Conservation (phyloP, 2,329 filamentous ascomycete species). For the Talaromyces pinophilus region DNA sequence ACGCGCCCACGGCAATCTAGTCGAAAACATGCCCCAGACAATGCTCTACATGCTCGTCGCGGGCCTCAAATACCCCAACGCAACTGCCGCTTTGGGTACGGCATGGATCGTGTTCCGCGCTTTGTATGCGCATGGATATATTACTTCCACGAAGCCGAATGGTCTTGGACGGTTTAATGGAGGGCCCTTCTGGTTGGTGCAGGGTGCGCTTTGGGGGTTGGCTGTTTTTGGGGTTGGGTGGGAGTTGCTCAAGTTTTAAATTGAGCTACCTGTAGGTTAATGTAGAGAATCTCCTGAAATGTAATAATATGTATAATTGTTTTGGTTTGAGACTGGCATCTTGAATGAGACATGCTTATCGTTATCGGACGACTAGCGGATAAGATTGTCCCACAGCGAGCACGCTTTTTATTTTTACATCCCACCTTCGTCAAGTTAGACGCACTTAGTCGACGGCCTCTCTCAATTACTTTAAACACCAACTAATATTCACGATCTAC, state of each 20-base stretch:
- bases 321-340: neutral
- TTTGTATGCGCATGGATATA: slow-evolving; percentile 53
- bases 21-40: slow-evolving; percentile 58
- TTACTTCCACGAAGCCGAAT: slow-evolving; percentile 42
- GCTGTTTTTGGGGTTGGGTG: slow-evolving; percentile 40
- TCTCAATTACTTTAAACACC: neutral
- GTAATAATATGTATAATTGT: neutral
- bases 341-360: neutral
- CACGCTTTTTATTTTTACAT: neutral
- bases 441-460: neutral
- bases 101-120: slow-evolving; percentile 55
- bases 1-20: slow-evolving; percentile 60
- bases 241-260: slow-evolving; percentile 33
- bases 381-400: neutral
- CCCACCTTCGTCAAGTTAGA: neutral
- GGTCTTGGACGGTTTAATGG: slow-evolving; percentile 43
- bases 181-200: slow-evolving; percentile 41
- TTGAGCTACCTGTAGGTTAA: neutral
- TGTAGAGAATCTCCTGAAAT: neutral
- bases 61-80: slow-evolving; percentile 56
- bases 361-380: slow-evolving; percentile 3
- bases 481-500: neutral
- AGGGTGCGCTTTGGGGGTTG: slow-evolving; percentile 45
- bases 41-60: slow-evolving; percentile 56
- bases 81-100: slow-evolving; percentile 49